Evolutionary conservation across 768 basidiomycete genomes (phyloP).

Genomic region (Phallus indusiatus): DNA sequence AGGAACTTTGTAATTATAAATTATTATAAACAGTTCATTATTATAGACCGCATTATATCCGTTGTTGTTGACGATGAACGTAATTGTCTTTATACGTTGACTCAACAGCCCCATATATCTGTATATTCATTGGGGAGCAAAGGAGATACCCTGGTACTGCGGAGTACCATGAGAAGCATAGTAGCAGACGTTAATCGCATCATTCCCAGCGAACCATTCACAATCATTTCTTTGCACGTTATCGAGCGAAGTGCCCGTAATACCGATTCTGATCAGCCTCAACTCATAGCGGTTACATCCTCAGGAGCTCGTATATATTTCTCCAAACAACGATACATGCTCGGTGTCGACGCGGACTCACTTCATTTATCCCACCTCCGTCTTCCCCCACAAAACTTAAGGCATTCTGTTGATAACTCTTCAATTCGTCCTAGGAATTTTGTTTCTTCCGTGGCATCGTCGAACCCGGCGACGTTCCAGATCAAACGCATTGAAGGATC

Average conservation of each 20-base stretch:
- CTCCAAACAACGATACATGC: constrained; percentile 18
- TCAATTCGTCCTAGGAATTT: constrained; percentile 24
- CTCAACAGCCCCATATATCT: constrained; percentile 38
- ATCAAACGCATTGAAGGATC: constrained; percentile 25
- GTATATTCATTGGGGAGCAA: constrained; percentile 12
- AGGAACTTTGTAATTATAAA: neutral
- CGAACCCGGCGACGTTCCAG: neutral
- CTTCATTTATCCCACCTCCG: constrained; percentile 73
- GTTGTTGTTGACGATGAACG: constrained; percentile 60
- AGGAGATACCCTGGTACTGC: constrained; percentile 52
- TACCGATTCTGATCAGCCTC: constrained; percentile 57
- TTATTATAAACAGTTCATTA: neutral
- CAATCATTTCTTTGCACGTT: constrained; percentile 61
- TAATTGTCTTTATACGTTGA: constrained; percentile 72
- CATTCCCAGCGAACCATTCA: constrained; percentile 65
- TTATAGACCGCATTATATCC: constrained; percentile 58
- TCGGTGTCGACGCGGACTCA: constrained; percentile 25
- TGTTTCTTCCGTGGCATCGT: neutral
- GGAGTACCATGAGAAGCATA: constrained; percentile 68
- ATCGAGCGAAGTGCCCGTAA: constrained; percentile 32
- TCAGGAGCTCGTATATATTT: constrained; percentile 86
- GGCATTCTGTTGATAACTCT: constrained; percentile 50
- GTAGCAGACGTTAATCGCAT: constrained; percentile 75
- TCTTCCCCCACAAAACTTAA: constrained; percentile 63
- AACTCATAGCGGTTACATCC: constrained; percentile 71